These are phyloP conservation scores for Linnemannia exigua DNA, from an alignment of 192 early-diverging fungal species.

Conservation along the genomic window DNA sequence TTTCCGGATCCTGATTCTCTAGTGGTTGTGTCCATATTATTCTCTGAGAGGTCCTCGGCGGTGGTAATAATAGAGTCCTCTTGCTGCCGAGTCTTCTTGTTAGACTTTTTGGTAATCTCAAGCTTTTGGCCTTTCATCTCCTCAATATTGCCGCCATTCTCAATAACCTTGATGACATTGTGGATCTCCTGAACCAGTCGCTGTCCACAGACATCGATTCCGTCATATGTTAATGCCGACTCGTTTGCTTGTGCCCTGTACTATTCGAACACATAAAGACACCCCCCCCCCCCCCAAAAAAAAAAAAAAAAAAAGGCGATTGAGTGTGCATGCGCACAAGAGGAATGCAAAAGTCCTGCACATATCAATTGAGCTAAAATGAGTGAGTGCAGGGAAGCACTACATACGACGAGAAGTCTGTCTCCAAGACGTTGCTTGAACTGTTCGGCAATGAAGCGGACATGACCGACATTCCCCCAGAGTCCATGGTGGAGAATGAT, in stretches of 20 bases:
- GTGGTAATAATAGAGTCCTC: neutral
- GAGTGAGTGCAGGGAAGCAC: no score
- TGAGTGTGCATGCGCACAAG: neutral
- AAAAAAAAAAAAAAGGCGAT: neutral
- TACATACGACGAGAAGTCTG: slow-evolving; percentile 34
- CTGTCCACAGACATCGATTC: slow-evolving; percentile 68
- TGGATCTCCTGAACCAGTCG: slow-evolving; percentile 61
- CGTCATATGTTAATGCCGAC: slow-evolving; percentile 66
- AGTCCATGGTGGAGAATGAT: slow-evolving; percentile 76
- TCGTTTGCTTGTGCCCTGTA: slow-evolving; percentile 62
- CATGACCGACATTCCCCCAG: slow-evolving; percentile 71
- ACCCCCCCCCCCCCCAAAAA: no score
- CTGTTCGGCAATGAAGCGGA: slow-evolving; percentile 61
- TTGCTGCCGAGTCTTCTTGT: neutral
- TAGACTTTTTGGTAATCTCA: slow-evolving; percentile 7
- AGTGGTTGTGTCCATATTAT: neutral
- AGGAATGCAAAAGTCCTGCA: neutral
- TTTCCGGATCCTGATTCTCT: neutral
- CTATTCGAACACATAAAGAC: slow-evolving; percentile 42
- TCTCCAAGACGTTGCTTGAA: slow-evolving; percentile 54
- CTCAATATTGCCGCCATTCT: slow-evolving; percentile 36
- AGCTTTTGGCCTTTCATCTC: slow-evolving; percentile 54
- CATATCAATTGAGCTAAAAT: neutral
- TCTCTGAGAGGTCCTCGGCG: neutral
- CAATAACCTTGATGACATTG: slow-evolving; percentile 23